These are phyloP conservation scores for Colletotrichum liriopes DNA, from an alignment of 2,329 filamentous ascomycete genomes.

Conservation along the genomic window DNA sequence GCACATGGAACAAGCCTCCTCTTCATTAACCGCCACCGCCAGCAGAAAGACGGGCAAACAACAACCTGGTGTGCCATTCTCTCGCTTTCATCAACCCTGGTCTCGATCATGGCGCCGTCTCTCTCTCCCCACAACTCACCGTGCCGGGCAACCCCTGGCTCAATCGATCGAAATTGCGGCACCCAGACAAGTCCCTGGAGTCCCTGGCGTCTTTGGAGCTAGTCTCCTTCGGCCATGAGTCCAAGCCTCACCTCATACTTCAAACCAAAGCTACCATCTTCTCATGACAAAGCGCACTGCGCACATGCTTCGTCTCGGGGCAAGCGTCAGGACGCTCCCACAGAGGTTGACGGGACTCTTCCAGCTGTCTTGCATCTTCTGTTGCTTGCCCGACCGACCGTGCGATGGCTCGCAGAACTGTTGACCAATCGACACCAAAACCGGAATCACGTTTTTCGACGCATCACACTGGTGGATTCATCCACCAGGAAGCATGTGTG, in stretches of 20 bases:
- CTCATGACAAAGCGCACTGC: constrained; percentile 32
- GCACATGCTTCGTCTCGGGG: constrained; percentile 10
- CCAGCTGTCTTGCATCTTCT: not conserved
- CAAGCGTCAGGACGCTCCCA: constrained; percentile 2
- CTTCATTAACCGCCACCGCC: not conserved
- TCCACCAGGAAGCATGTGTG: no score
- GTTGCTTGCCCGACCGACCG: constrained; percentile 19
- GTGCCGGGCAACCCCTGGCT: constrained; percentile 26
- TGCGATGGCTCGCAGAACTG: constrained; percentile 1
- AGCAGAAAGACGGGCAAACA: not conserved
- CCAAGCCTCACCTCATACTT: constrained; percentile 29
- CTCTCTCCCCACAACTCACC: constrained; percentile 21
- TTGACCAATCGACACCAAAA: not conserved
- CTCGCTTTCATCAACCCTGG: not conserved
- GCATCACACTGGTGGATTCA: not conserved
- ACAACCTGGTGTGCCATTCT: not conserved
- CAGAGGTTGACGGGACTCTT: not conserved
- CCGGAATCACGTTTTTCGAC: constrained; percentile 4
- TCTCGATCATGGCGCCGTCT: not conserved
- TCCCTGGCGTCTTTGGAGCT: constrained; percentile 15
- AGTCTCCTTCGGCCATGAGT: constrained; percentile 5
- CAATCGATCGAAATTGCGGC: constrained; percentile 32
- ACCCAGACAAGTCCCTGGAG: not conserved
- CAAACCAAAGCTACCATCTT: constrained; percentile 21
- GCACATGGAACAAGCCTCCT: constrained; percentile 4